phyloP scores from a whole-genome alignment of 2,329 filamentous ascomycete genomes.

The Paecilomyces sp. region DNA sequence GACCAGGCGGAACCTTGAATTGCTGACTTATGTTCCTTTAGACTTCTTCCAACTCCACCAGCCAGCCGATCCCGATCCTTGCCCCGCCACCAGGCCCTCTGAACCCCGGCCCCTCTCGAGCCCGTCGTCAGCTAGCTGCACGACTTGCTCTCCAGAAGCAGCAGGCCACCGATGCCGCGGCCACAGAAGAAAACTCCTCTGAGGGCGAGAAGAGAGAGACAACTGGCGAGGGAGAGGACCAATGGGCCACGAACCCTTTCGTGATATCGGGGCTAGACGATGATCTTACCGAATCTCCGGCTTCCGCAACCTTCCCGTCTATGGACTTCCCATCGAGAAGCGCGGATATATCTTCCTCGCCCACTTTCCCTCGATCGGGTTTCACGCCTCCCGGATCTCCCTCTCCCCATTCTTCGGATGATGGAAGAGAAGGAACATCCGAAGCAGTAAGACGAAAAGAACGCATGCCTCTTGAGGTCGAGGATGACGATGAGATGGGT shows the following conservation, averaged over 20 bases:
- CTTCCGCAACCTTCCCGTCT: conserved; percentile 22
- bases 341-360: conserved; percentile 20
- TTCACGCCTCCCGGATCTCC: conserved; percentile 33
- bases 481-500: conserved; percentile 46
- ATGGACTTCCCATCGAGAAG: conserved; percentile 21
- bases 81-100: conserved; percentile 65
- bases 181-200: conserved; percentile 18
- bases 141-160: conserved; percentile 71
- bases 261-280: conserved; percentile 31
- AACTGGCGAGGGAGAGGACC: conserved; percentile 14
- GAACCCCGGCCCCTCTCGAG: conserved; percentile 79
- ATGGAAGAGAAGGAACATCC: conserved; percentile 23
- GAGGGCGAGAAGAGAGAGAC: conserved; percentile 12
- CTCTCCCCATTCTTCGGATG: conserved; percentile 36
- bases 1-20: neutral
- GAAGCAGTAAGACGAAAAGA: conserved; percentile 34
- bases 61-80: conserved; percentile 38
- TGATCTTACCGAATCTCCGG: conserved; percentile 15
- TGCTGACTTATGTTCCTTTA: conserved; percentile 11
- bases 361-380: conserved; percentile 29
- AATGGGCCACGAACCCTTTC: conserved; percentile 31
- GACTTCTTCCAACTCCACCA: conserved; percentile 18
- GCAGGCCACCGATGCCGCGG: conserved; percentile 42
- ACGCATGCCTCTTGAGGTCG: conserved; percentile 52
- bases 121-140: conserved; percentile 82